Evolutionary conservation across 2,329 filamentous ascomycete genomes (phyloP).

Genomic region (Whalleya microplaca): DNA sequence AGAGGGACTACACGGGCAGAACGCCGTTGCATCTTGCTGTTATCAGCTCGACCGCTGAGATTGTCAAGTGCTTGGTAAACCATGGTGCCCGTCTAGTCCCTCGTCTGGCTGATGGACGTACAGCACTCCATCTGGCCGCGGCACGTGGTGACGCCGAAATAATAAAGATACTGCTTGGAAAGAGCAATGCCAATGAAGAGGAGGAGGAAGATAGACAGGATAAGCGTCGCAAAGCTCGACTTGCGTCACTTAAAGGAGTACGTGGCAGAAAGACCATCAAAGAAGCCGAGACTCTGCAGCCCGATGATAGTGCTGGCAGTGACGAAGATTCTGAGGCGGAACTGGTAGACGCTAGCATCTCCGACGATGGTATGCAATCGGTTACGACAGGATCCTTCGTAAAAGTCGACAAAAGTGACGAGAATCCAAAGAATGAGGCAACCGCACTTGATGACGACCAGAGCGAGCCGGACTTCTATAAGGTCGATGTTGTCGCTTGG

Average conservation of each 20-base stretch:
- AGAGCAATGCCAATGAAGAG: conserved; percentile 75
- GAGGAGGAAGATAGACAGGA: conserved; percentile 64
- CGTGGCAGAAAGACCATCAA: conserved; percentile 19
- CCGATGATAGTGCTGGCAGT: conserved; percentile 35
- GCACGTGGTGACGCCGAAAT: conserved; percentile 70
- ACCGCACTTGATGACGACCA: conserved; percentile 57
- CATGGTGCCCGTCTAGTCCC: conserved; percentile 73
- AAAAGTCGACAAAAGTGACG: conserved; percentile 59
- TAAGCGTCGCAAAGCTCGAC: conserved; percentile 46
- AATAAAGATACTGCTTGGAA: conserved; percentile 71
- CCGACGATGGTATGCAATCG: conserved; percentile 55
- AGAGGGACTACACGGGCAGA: conserved; percentile 77
- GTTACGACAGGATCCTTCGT: conserved; percentile 75
- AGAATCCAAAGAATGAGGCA: conserved; percentile 43
- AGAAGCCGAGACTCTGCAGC: conserved; percentile 21
- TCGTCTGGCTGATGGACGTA: conserved; percentile 77
- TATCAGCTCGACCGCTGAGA: conserved; percentile 67
- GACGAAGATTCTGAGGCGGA: conserved; percentile 51
- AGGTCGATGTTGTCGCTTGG: conserved; percentile 80
- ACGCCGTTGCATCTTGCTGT: conserved; percentile 79
- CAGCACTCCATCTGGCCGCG: conserved; percentile 81
- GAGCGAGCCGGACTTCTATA: conserved; percentile 77
- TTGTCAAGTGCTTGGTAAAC: conserved; percentile 74
- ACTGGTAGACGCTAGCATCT: conserved; percentile 50
- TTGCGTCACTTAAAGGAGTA: conserved; percentile 32